Evolutionary conservation across 2,329 filamentous ascomycete species (phyloP).

Genomic region (Nigrospora sphaerica): DNA sequence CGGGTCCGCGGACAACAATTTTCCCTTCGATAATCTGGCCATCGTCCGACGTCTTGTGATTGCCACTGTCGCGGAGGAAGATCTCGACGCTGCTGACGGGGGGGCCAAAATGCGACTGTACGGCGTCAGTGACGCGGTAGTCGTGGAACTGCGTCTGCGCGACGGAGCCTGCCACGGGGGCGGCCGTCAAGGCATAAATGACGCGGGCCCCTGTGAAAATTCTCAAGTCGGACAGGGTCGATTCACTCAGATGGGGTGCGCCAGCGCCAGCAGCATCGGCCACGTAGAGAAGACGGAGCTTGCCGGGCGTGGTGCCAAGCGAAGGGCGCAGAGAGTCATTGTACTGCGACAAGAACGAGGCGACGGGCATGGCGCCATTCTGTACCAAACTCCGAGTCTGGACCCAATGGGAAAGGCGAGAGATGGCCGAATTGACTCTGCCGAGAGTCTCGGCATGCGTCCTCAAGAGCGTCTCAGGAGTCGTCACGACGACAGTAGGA

Average conservation of each 20-base stretch:
- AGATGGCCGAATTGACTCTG: slow-evolving; percentile 54
- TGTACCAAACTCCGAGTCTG: slow-evolving; percentile 63
- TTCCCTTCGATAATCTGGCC: slow-evolving; percentile 46
- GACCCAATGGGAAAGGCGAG: slow-evolving; percentile 62
- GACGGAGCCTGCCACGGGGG: slow-evolving; percentile 83
- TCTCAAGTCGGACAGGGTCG: slow-evolving; percentile 71
- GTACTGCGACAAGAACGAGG: slow-evolving; percentile 54
- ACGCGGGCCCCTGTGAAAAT: slow-evolving; percentile 74
- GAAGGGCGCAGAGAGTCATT: slow-evolving; percentile 52
- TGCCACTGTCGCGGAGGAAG: slow-evolving; percentile 56
- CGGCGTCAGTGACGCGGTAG: slow-evolving; percentile 54
- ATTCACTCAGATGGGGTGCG: slow-evolving; percentile 57
- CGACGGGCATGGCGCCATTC: slow-evolving; percentile 65
- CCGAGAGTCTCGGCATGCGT: slow-evolving; percentile 57
- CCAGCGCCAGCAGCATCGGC: slow-evolving; percentile 63
- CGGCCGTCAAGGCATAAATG: slow-evolving; percentile 76
- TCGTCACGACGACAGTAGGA: slow-evolving; percentile 77
- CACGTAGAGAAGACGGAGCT: slow-evolving; percentile 74
- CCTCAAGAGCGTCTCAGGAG: slow-evolving; percentile 63
- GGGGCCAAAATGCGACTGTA: slow-evolving; percentile 67
- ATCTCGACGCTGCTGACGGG: slow-evolving; percentile 77
- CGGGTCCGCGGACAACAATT: slow-evolving; percentile 67
- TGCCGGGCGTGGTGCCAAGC: slow-evolving; percentile 58
- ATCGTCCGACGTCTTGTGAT: slow-evolving; percentile 57
- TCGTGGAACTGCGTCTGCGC: slow-evolving; percentile 83